Conservation (phyloP, 1,284 basidiomycete genomes). For the Trametes polyzona region DNA sequence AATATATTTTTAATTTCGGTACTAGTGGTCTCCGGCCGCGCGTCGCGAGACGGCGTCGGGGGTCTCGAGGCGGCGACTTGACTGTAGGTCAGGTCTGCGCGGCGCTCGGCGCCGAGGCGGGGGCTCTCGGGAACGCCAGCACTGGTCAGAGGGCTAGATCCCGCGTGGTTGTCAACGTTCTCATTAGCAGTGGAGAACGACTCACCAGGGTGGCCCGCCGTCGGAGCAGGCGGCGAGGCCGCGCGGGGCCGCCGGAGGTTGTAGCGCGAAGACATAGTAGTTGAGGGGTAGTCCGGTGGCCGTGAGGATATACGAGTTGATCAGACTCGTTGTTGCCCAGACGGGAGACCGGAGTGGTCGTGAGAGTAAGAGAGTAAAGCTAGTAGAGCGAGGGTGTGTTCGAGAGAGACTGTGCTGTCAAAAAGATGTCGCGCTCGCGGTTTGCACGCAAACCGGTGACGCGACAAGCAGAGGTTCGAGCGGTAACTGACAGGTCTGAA, state of each 20-base stretch:
- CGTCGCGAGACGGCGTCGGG: background rate
- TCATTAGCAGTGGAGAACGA: background rate
- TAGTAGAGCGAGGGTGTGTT: background rate
- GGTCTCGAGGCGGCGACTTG: slow-evolving; percentile 7
- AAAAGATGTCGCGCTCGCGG: slow-evolving; percentile 2
- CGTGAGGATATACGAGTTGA: slow-evolving; percentile 5
- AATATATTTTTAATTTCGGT: background rate
- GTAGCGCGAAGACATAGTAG: background rate
- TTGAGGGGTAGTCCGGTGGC: background rate
- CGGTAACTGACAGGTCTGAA: too few species aligned
- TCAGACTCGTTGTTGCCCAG: slow-evolving; percentile 5
- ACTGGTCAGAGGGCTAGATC: slow-evolving; percentile 1
- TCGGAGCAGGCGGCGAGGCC: background rate
- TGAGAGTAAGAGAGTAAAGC: background rate
- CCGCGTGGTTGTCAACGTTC: background rate
- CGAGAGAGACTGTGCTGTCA: background rate
- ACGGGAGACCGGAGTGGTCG: background rate
- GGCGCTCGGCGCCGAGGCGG: background rate
- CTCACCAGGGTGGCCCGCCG: background rate
- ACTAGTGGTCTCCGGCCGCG: background rate
- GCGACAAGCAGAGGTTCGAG: background rate
- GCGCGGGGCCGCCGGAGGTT: background rate
- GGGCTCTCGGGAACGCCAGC: background rate
- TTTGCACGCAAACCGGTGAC: background rate
- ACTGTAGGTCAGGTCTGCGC: background rate